A percentile compares a stretch with the other conserved stretches of the same genome.
Evolutionary conservation across 2,329 filamentous ascomycete genomes (phyloP).

Genomic region (Blumeriella jaapii): DNA sequence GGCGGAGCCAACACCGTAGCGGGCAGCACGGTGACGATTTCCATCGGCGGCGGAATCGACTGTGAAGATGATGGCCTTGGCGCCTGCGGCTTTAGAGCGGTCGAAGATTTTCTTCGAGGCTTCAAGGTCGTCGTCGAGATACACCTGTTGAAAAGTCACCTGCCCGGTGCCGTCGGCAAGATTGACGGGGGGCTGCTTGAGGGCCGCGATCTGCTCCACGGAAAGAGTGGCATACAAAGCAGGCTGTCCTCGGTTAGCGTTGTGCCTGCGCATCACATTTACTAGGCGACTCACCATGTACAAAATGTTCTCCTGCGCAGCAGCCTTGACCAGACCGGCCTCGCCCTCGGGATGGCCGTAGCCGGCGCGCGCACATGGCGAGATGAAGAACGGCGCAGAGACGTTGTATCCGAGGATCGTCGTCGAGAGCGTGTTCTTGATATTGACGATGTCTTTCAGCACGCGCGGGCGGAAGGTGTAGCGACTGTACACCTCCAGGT

Average conservation of each 20-base stretch:
- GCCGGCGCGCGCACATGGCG: constrained; percentile 34
- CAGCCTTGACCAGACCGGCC: constrained; percentile 36
- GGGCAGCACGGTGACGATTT: constrained; percentile 13
- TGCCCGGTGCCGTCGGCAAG: constrained; percentile 8
- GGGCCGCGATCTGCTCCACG: constrained; percentile 9
- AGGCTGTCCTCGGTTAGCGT: constrained; percentile 1
- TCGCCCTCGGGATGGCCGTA: constrained; percentile 37
- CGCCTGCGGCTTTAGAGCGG: constrained; percentile 17
- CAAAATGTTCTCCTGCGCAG: constrained; percentile 5
- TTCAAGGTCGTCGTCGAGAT: constrained; percentile 9
- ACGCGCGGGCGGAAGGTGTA: constrained; percentile 37
- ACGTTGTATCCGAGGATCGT: constrained; percentile 42
- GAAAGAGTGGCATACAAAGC: constrained; percentile 6
- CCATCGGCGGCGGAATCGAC: constrained; percentile 19
- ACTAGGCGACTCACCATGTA: constrained; percentile 9
- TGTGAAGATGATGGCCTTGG: constrained; percentile 20
- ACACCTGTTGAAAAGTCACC: constrained; percentile 18
- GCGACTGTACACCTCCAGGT: constrained; percentile 41
- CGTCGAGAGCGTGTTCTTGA: constrained; percentile 32
- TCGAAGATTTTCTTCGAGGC: constrained; percentile 10
- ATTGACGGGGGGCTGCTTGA: too few relatives aligned
- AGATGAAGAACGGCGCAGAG: constrained; percentile 43
- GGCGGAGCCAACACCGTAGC: constrained; percentile 15
- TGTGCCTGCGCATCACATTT: background rate
- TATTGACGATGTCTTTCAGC: constrained; percentile 35